phyloP scores from a whole-genome alignment of 2,329 filamentous ascomycete genomes.

The Neonectria punicea region DNA sequence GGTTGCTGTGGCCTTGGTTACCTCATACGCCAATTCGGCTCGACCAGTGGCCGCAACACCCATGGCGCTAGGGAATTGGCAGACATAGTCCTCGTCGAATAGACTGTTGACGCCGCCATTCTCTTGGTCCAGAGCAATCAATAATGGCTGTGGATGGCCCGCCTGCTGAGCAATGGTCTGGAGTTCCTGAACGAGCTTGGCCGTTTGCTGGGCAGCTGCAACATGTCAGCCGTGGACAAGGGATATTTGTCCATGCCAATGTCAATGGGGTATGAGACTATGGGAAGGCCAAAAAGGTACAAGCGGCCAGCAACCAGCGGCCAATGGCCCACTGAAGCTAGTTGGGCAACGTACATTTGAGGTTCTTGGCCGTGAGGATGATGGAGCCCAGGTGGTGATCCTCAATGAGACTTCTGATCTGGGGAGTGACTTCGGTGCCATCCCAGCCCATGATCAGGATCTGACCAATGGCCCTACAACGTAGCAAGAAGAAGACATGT shows the following conservation, averaged over 20 bases:
- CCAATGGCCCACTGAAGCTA: not conserved
- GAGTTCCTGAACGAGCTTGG: conserved; percentile 86
- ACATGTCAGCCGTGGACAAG: conserved; percentile 42
- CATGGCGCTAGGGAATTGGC: conserved; percentile 97
- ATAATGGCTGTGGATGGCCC: conserved; percentile 86
- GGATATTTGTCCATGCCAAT: conserved; percentile 20
- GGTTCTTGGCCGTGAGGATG: conserved; percentile 83
- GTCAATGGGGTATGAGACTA: not conserved
- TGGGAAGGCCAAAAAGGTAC: not conserved
- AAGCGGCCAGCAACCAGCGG: not conserved
- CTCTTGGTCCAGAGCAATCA: conserved; percentile 95
- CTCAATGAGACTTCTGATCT: conserved; percentile 83
- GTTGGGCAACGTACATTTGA: conserved; percentile 72
- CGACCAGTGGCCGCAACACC: conserved; percentile 92
- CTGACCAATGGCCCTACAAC: conserved; percentile 75
- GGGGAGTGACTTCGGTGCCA: conserved; percentile 83
- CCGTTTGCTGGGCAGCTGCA: conserved; percentile 89
- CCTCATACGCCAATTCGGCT: conserved; percentile 84
- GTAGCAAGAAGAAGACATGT: conserved; percentile 42
- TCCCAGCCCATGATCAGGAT: conserved; percentile 88
- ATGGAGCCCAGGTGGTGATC: conserved; percentile 90
- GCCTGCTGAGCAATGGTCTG: conserved; percentile 92
- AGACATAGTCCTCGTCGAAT: conserved; percentile 94
- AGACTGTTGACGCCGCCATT: conserved; percentile 98
- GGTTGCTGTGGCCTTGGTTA: conserved; percentile 92